Base-by-base conservation (phyloP, 306 rosid species). In the Trifolium subterraneum region DNA sequence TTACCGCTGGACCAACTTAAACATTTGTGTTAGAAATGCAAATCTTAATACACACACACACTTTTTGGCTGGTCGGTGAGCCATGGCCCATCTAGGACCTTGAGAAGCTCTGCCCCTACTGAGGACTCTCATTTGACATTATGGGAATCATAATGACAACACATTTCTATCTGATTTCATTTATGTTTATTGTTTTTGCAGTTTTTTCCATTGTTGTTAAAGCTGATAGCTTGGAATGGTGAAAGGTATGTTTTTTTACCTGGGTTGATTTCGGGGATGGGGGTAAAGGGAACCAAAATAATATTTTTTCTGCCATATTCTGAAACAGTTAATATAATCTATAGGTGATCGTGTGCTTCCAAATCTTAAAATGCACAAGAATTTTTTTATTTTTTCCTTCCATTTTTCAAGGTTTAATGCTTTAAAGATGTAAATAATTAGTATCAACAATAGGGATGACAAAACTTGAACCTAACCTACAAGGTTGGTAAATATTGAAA, bases 161-260 rank as follows among this genome's bases (percentile, higher is more conserved):
- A 50, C 35, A 7, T 70, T 38, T 58, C 59, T 58, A 16, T 80
- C 80, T 84, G 74, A 83, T 83, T 71, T 72, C 50, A 33, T 31
- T 25, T 63, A 54, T 61, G 16, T 71, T 68, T 64, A 16, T 64
- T 78, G 62, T 76, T 39, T 71, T 35, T 87, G 87, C 94, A 94
- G 98, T 94, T 94, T 82, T 94, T 87, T 87, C 98, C 98, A 10
- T 81, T 94, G 88, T 65, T 94, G 85, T 86, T 94, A 73, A 94
- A 94, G 88, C 84, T 94, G 89, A 86, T 91, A 38, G 96, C 93
- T 14, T 94, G 97, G 98, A 87, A 94, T 82, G 95, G 92, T 52
- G 93, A 91, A 82, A 90, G 86, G 97, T 94, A 78, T 80, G 84
- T 73, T 72, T 47, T 44, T 47, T 16, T 22, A 20, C 50, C 51